Evolutionary conservation across 495 filamentous ascomycete genomes (phyloP), one percentile per base, ranked within the genome.

Genomic region (Podospora appendiculata): DNA sequence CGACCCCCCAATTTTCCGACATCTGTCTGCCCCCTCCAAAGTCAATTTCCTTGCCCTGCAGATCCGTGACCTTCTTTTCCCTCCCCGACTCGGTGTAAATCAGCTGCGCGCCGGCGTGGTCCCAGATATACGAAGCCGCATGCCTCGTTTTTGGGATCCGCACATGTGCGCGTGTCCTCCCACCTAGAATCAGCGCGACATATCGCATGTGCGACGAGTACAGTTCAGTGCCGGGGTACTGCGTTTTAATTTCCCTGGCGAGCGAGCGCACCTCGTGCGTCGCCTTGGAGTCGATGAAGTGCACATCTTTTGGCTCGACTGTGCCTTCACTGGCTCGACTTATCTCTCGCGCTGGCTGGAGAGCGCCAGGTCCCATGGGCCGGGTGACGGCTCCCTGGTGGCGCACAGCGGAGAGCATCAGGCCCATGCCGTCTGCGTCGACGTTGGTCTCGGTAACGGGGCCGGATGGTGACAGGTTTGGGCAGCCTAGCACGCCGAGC

Each of bases 161-260:
- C 17, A 63, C 55, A 53, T 65, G 62, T 16, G 57, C 60, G 19
- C 16, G 52, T 32, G 51, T 50, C 12, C 55, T 6, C 2, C 60
- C 75, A 16, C 75, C 78, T 16, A 82, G 63, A 1, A 74, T 72
- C 42, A 83, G 68, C 13, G 79, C 73, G 10, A 77, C 72, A 52
- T 85, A 83, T 17, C 81, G 74, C 72, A 83, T 74, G 55, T 83
- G 80, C 43, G 76, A 72, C 32, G 77, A 75, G 72, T 77, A 83
- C 7, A 84, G 52, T 48, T 80, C 70, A 2, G 76, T 77, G 4
- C 58, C 58, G 1, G 77, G 77, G 70, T 74, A 79, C 0, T 64
- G 52, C 13, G 71, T 71, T 2, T 66, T 70, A 1, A 78, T 48
- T 0, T 54, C 42, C 5, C 60, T 52, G 1, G 78, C 80, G 41